These are phyloP conservation scores for Mycosphaerella sp. DNA, from an alignment of 2,329 filamentous ascomycete species.

Conservation along the genomic window DNA sequence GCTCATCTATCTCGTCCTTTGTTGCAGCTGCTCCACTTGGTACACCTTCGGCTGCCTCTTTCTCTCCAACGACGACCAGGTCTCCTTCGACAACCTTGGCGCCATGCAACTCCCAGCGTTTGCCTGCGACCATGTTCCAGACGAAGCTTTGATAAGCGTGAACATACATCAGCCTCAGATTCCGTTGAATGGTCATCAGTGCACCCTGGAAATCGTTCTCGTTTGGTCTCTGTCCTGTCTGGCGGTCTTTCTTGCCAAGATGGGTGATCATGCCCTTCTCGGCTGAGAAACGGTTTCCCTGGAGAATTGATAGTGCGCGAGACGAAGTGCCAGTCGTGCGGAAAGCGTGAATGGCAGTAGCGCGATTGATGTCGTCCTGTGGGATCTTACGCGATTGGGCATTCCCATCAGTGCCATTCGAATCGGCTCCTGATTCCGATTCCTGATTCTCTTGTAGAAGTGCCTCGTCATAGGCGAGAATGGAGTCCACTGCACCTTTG, in stretches of 20 bases:
- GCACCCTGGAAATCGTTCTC: constrained; percentile 73
- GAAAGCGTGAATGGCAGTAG: constrained; percentile 72
- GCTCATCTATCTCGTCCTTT: constrained; percentile 47
- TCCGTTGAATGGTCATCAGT: constrained; percentile 70
- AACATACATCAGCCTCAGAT: constrained; percentile 86
- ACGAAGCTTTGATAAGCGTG: constrained; percentile 94
- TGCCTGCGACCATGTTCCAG: constrained; percentile 81
- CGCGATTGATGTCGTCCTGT: constrained; percentile 71
- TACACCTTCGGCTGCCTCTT: constrained; percentile 42
- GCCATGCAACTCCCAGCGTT: constrained; percentile 72
- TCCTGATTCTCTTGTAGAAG: constrained; percentile 52
- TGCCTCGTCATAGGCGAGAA: constrained; percentile 65
- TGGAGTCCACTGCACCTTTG: constrained; percentile 68
- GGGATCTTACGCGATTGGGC: constrained; percentile 45
- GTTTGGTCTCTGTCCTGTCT: constrained; percentile 43
- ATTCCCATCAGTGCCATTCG: constrained; percentile 5
- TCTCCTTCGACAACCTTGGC: constrained; percentile 74
- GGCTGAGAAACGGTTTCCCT: constrained; percentile 67
- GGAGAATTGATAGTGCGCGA: constrained; percentile 62
- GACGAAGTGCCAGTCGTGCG: constrained; percentile 43
- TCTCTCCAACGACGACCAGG: constrained; percentile 63
- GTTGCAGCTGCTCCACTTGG: constrained; percentile 31
- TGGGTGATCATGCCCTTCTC: constrained; percentile 75
- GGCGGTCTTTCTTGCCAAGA: constrained; percentile 48
- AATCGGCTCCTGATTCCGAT: constrained; percentile 22